Evolutionary conservation across 192 early-diverging fungal genomes (phyloP).

Genomic region (Helicostylum pulchrum): DNA sequence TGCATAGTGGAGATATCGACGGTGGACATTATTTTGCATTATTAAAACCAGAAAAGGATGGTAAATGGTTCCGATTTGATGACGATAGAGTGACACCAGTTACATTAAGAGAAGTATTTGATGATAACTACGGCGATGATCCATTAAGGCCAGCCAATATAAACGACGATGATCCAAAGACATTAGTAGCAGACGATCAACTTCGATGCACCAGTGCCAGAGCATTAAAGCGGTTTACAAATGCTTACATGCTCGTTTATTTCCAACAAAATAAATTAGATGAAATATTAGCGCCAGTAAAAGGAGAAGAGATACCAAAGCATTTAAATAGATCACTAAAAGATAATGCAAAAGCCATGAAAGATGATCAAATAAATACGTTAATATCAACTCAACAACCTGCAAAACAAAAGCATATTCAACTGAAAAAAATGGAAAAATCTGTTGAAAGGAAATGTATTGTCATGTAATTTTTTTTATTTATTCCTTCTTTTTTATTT

Average conservation of each 20-base stretch:
- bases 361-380: slow-evolving; percentile 7
- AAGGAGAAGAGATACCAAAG: slow-evolving; percentile 72
- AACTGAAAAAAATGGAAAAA: slow-evolving; percentile 7
- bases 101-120: slow-evolving; percentile 75
- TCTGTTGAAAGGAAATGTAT: slow-evolving; percentile 9
- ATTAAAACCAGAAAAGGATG: slow-evolving; percentile 73
- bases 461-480: slow-evolving; percentile 12
- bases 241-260: slow-evolving; percentile 99
- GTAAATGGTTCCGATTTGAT: slow-evolving; percentile 92
- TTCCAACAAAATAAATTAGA: slow-evolving; percentile 75
- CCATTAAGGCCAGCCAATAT: too few relatives aligned
- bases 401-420: slow-evolving; percentile 6
- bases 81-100: slow-evolving; percentile 91
- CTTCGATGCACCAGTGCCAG: too few relatives aligned
- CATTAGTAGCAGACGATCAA: too few relatives aligned
- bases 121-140: slow-evolving; percentile 96
- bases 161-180: too few relatives aligned
- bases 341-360: slow-evolving; percentile 4
- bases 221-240: slow-evolving; percentile 78
- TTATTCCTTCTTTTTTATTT: neutral
- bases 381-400: slow-evolving; percentile 1
- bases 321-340: slow-evolving; percentile 59
- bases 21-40: slow-evolving; percentile 96
- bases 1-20: slow-evolving; percentile 90
- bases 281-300: slow-evolving; percentile 61